Percentiles rank a stretch among this genome's conserved stretches.
Conservation (phyloP, 768 basidiomycete genomes). For the Naganishia vishniacii region DNA sequence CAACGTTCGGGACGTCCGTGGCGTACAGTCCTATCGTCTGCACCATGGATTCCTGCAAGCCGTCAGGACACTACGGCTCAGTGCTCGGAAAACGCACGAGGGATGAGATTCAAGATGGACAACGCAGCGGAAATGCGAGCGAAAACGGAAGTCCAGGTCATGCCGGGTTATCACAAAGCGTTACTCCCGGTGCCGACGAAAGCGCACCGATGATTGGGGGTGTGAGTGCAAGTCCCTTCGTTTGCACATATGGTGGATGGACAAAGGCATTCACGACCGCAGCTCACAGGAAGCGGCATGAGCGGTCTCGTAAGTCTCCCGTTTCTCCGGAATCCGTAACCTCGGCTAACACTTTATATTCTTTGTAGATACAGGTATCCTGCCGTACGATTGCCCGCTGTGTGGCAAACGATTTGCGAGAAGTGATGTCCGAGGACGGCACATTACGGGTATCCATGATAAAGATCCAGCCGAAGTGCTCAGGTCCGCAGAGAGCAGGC, state of each 20-base stretch:
- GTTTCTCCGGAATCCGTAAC: not conserved
- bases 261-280: conserved; percentile 14
- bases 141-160: not conserved
- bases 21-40: not conserved
- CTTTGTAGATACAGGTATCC: conserved; percentile 1
- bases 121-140: not conserved
- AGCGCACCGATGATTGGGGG: not conserved
- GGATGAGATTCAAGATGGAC: not conserved
- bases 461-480: not conserved
- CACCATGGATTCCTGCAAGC: not conserved
- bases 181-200: not conserved
- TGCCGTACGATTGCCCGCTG: conserved; percentile 2
- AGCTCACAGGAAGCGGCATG: conserved; percentile 19
- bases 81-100: not conserved
- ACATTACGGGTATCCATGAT: conserved; percentile 5
- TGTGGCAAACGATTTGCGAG: conserved; percentile 17
- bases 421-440: conserved; percentile 12
- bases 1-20: too few relatives aligned
- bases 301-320: conserved; percentile 9
- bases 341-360: not conserved
- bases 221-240: not conserved
- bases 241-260: conserved; percentile 8
- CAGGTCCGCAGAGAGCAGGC: not conserved
- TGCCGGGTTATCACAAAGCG: not conserved
- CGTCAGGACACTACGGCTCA: not conserved